A percentile compares a stretch with the other conserved stretches of the same genome.
These are phyloP conservation scores for Trichosporon coremiiforme DNA, from an alignment of 1,284 basidiomycete genomes.

Conservation along the genomic window DNA sequence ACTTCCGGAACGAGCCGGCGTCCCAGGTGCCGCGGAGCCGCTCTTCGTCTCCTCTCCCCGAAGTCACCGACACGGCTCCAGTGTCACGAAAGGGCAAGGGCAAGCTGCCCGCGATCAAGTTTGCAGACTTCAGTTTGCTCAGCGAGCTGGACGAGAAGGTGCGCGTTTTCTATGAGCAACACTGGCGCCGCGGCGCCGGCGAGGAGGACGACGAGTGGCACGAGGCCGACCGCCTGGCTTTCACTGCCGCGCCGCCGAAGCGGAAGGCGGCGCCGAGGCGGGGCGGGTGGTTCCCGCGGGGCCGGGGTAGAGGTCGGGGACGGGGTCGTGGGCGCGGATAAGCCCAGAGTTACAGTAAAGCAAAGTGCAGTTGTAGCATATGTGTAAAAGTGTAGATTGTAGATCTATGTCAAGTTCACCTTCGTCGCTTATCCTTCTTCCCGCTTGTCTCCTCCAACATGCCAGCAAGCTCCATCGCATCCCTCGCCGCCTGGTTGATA, in stretches of 20 bases:
- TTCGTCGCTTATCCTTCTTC: slow-evolving; percentile 22
- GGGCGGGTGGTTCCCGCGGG: background rate
- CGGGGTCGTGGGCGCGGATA: slow-evolving; percentile 1
- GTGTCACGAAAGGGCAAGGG: background rate
- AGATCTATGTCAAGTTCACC: slow-evolving; percentile 3
- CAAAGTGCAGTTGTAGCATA: background rate
- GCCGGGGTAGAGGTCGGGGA: slow-evolving; percentile 3
- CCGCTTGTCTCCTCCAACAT: slow-evolving; percentile 62
- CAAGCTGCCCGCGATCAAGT: slow-evolving; percentile 3
- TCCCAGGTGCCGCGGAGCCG: slow-evolving; percentile 16
- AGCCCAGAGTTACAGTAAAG: too few relatives aligned
- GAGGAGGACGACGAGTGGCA: slow-evolving; percentile 16
- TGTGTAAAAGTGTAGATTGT: slow-evolving; percentile 13
- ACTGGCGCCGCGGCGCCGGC: slow-evolving; percentile 46
- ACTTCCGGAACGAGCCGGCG: slow-evolving; percentile 24
- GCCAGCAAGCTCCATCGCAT: slow-evolving; percentile 78
- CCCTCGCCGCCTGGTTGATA: slow-evolving; percentile 84
- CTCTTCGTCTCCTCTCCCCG: background rate
- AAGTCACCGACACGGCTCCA: background rate
- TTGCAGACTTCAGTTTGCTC: slow-evolving; percentile 31
- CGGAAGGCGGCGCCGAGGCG: slow-evolving; percentile 2
- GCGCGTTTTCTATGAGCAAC: slow-evolving; percentile 43
- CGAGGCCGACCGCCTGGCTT: slow-evolving; percentile 14
- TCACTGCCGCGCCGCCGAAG: slow-evolving; percentile 21
- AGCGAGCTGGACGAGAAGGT: slow-evolving; percentile 30